Percentiles rank a stretch among this genome's conserved stretches.
phyloP scores from a whole-genome alignment of 305 asterid genomes.

The Fraxinus sp. region DNA sequence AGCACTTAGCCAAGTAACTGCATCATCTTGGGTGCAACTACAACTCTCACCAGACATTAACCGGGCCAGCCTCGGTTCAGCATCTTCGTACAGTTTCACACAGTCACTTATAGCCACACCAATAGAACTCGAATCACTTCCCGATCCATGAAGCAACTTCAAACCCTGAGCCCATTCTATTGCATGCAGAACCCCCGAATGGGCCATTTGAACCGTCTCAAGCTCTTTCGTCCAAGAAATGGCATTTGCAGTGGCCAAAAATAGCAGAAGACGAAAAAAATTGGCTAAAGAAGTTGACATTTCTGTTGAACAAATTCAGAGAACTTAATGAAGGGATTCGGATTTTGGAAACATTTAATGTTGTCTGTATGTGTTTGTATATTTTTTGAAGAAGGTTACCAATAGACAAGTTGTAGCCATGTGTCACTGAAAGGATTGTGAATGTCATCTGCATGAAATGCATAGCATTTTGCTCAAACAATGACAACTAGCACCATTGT shows the following conservation, averaged over 20 bases:
- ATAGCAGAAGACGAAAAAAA: slow-evolving; percentile 28
- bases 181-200: slow-evolving; percentile 39
- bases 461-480: slow-evolving; percentile 14
- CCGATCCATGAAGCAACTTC: slow-evolving; percentile 17
- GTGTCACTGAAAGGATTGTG: slow-evolving; percentile 27
- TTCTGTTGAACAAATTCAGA: neutral
- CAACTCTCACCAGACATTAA: slow-evolving; percentile 23
- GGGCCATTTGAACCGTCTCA: slow-evolving; percentile 37
- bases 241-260: slow-evolving; percentile 1
- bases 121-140: neutral
- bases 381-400: neutral
- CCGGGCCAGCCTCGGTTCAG: slow-evolving; percentile 46
- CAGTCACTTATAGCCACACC: slow-evolving; percentile 40
- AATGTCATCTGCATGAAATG: slow-evolving; percentile 22
- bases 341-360: neutral
- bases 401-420: slow-evolving; percentile 27
- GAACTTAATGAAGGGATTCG: slow-evolving; percentile 3
- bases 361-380: neutral
- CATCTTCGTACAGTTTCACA: slow-evolving; percentile 48
- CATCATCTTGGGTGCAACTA: slow-evolving; percentile 48
- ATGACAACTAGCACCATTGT: slow-evolving; percentile 21
- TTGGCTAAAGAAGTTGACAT: slow-evolving; percentile 26
- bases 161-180: slow-evolving; percentile 34
- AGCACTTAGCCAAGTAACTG: slow-evolving; percentile 67
- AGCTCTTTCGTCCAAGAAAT: slow-evolving; percentile 19